Conservation (phyloP, 164 flowering plant genomes). For the Brasenia schreberi region DNA sequence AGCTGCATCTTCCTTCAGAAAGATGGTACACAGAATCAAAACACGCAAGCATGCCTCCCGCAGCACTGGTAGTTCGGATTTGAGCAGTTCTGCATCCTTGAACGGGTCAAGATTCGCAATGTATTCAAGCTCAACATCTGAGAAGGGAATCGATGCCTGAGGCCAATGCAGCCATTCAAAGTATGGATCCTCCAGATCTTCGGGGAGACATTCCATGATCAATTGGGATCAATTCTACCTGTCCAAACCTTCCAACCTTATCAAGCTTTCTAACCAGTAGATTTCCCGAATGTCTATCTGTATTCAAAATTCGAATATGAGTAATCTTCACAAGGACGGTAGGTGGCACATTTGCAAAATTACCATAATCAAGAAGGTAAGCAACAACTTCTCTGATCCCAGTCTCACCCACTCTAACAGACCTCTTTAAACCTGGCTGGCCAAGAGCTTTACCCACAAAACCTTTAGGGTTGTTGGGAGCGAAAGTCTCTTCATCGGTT, state of each 20-base stretch:
- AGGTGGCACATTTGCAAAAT: conserved; percentile 53
- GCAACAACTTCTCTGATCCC: conserved; percentile 66
- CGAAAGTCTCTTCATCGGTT: conserved; percentile 63
- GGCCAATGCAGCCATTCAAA: conserved; percentile 82
- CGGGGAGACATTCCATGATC: conserved; percentile 71
- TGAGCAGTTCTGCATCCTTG: conserved; percentile 45
- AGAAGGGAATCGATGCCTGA: conserved; percentile 58
- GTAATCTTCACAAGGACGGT: conserved; percentile 57
- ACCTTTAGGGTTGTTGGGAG: conserved; percentile 69
- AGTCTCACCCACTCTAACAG: conserved; percentile 63
- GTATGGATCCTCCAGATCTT: conserved; percentile 60
- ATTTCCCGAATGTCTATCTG: conserved; percentile 62
- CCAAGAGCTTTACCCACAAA: conserved; percentile 60
- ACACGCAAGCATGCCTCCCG: conserved; percentile 55
- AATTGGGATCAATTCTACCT: conserved; percentile 55
- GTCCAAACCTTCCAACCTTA: conserved; percentile 34
- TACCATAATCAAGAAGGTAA: conserved; percentile 47
- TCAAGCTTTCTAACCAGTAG: conserved; percentile 48
- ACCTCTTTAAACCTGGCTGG: conserved; percentile 54
- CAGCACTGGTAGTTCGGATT: conserved; percentile 52
- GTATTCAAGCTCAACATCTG: conserved; percentile 55
- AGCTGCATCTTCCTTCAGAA: conserved; percentile 47
- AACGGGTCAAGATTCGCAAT: conserved; percentile 40
- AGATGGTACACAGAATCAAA: conserved; percentile 40
- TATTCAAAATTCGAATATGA: conserved; percentile 47